Conservation (phyloP, 495 filamentous ascomycete genomes). For the Pyronema omphalodes region DNA sequence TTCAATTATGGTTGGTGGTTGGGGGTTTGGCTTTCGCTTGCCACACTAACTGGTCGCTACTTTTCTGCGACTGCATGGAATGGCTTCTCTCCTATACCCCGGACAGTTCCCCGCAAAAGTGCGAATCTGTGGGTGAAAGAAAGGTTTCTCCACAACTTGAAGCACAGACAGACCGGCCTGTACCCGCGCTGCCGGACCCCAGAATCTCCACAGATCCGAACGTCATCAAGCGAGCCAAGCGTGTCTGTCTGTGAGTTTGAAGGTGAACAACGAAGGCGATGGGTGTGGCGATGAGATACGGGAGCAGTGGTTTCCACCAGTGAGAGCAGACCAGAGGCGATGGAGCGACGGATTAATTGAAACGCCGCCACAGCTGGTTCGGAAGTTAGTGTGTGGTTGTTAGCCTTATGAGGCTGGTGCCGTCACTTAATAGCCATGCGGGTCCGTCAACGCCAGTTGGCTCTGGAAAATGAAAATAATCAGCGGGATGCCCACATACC, state of each 20-base stretch:
- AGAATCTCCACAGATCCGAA: background rate
- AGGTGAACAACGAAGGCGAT: background rate
- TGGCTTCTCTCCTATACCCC: background rate
- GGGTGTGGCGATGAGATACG: background rate
- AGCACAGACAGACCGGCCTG: background rate
- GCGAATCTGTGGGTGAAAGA: background rate
- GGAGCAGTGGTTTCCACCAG: background rate
- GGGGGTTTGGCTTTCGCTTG: background rate
- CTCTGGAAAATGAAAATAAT: too few relatives aligned
- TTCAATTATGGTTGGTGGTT: background rate
- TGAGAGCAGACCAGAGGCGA: background rate
- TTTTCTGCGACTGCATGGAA: background rate
- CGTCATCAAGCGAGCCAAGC: background rate
- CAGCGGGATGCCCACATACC: too few relatives aligned
- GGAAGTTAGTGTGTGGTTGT: background rate
- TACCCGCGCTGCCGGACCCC: background rate
- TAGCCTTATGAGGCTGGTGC: background rate
- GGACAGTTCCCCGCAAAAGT: background rate
- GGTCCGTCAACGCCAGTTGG: too few relatives aligned
- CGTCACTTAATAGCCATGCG: too few relatives aligned
- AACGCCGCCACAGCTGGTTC: background rate
- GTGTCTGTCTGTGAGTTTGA: background rate
- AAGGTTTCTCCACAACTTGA: constrained; percentile 2
- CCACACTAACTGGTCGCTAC: background rate
- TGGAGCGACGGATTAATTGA: background rate